Evolutionary conservation across 1,139 yeast species (phyloP).

Genomic region (Geotrichum klebahnii): DNA sequence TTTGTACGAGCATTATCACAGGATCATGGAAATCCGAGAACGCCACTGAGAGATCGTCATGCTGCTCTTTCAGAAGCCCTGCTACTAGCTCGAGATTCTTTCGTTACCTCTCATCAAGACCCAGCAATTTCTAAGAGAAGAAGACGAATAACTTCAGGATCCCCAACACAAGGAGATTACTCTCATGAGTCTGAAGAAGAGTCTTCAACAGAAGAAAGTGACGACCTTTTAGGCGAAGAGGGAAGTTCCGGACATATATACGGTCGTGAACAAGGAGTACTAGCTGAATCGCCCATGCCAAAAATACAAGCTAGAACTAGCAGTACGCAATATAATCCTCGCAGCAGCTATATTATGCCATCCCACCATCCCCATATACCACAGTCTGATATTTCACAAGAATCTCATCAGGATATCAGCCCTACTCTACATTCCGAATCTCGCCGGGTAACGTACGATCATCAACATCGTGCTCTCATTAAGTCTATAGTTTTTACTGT

Average conservation of each 20-base stretch:
- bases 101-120: not conserved
- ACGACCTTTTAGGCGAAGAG: not conserved
- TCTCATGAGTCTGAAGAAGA: not conserved
- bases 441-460: no score
- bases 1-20: conserved; percentile 11
- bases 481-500: not conserved
- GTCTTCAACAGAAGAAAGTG: conserved; percentile 1
- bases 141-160: not conserved
- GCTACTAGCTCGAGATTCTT: conserved; percentile 12
- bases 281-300: not conserved
- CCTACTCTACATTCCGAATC: no score
- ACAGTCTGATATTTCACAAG: not conserved
- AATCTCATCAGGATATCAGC: not conserved
- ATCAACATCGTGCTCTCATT: no score
- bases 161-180: not conserved
- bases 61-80: conserved; percentile 14
- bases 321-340: conserved; percentile 1
- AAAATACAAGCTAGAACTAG: conserved; percentile 4
- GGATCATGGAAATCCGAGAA: not conserved
- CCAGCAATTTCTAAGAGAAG: not conserved
- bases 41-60: conserved; percentile 6
- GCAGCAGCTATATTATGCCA: not conserved
- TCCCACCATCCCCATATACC: not conserved
- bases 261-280: not conserved
- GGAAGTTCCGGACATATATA: not conserved